Base-by-base conservation (phyloP, 306 rosid species). In the Pterocarpus santalinus region DNA sequence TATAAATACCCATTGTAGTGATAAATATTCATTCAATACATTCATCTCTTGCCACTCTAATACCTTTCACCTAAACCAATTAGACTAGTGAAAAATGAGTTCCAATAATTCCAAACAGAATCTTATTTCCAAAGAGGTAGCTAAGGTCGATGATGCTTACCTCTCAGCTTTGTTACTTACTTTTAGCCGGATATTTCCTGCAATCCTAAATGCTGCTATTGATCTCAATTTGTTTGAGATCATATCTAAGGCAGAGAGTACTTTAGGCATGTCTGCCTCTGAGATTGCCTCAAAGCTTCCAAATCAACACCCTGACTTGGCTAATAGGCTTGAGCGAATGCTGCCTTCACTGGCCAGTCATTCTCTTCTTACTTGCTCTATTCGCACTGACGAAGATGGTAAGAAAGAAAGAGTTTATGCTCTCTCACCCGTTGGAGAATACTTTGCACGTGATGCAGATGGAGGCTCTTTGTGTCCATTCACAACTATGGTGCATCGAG, bases 201-300 rank as follows among this genome's bases (percentile, higher is more conserved):
- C 47, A 43, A 43, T 43, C 47, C 6, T 43, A 43, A 43, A 43
- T 43, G 47, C 47, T 5, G 47, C 47, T 2, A 43, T 43, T 43
- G 84, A 80, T 63, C 73, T 80, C 28, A 72, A 80, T n/a, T 52
- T 80, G 32, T 80, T 80, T 80, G 79, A 72, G 2, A 80, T 80
- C 74, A 80, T 80, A 36, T 65, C 78, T 4, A 79, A 80, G 58
- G n/a, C n/a, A 69, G 28, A 79, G 16, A 63, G 2, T 2, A 51
- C 73, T 33, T 1, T 5, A 43, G 47, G 47, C 9, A 43, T 43
- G 47, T 43, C 47, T 43, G 83, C 83, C 1, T 62, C 49, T 49
- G 73, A 80, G 34, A 72, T 80, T 51, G 83, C 83, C 46, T 80
- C 78, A 35, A 4, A 46, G 35, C 43, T 80, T 71, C 83, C 78